Base-by-base conservation (phyloP, 768 basidiomycete genomes). In the Holtermanniella nyarrowii region DNA sequence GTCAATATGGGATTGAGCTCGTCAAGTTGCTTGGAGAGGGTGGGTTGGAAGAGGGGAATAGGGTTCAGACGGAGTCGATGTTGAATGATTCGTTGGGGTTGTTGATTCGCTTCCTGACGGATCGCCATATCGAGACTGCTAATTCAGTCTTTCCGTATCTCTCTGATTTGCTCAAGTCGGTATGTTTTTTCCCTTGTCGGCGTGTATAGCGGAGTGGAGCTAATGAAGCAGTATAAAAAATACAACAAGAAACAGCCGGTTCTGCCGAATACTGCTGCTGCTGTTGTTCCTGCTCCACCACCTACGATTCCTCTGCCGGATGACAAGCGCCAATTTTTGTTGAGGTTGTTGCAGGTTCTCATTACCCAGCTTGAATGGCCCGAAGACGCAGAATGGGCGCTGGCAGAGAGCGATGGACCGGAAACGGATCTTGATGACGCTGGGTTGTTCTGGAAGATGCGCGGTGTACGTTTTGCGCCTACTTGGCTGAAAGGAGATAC, bases 401-500 rank as follows among this genome's bases (percentile, higher is more conserved):
- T 82, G 79, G 62, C 59, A 18, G 43, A 62, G 18, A 63, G 45
- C 43, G 69, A 69, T 14, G 73, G 74, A 5, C 80, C 82, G 22
- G 88, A 93, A 61, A 77, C 81, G 42, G 93, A 96, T 50, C 88
- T 90, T 48, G 93, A 96, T 42, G 87, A 89, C 55, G 77, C 79
- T 53, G 79, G 79, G 7, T 82, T 82, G 48, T 95, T 97, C 59
- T 85, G 87, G 52, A 79, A 79, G 52, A 78, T 93, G 72, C 82
- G 95, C 59, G 88, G 86, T 76, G 90, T 85, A 61, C 43, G 73
- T 63, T 27, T 16, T 22, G 7, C 3, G 14, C n/a, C 31, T 16
- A 12, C 5, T 5, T 16, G 5, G 5, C 5, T 22, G 10, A 16
- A 3, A 10, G n/a, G 10, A 39, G 42, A 49, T 40, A 5, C 42